phyloP scores from a whole-genome alignment of 148 eudicot genomes.

The Vaccinium corymbosum region DNA sequence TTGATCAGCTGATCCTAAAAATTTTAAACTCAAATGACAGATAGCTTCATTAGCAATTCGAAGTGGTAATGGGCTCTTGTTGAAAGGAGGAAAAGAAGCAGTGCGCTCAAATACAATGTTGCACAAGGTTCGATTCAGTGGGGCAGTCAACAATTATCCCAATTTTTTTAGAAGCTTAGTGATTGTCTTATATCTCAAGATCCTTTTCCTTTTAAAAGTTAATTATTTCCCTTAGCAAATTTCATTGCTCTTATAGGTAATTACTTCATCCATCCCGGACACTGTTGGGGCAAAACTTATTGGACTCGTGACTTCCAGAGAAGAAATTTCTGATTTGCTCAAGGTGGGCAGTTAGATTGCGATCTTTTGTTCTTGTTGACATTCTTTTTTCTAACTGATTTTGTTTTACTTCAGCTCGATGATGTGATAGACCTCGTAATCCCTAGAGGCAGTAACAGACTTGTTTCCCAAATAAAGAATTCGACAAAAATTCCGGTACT shows the following conservation, averaged over 20 bases:
- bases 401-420: slow-evolving; percentile 58
- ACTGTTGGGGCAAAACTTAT: slow-evolving; percentile 73
- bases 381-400: slow-evolving; percentile 8
- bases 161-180: not conserved
- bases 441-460: slow-evolving; percentile 94
- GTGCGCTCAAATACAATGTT: slow-evolving; percentile 72
- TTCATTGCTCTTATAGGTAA: slow-evolving; percentile 41
- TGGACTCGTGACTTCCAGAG: slow-evolving; percentile 81
- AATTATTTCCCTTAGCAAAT: not conserved
- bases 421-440: slow-evolving; percentile 97
- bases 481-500: slow-evolving; percentile 92
- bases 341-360: slow-evolving; percentile 35
- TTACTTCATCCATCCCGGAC: slow-evolving; percentile 68
- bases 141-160: not conserved
- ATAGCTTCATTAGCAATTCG: slow-evolving; percentile 92
- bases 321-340: slow-evolving; percentile 82
- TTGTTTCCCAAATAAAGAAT: slow-evolving; percentile 73
- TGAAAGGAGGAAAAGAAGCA: slow-evolving; percentile 98
- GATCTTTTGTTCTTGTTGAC: not conserved
- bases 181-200: not conserved
- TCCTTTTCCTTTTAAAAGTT: not conserved
- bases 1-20: not conserved
- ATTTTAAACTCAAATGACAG: slow-evolving; percentile 31
- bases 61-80: slow-evolving; percentile 85
- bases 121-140: slow-evolving; percentile 57